Conservation (phyloP, 306 rosid genomes). For the Vigna mungo region DNA sequence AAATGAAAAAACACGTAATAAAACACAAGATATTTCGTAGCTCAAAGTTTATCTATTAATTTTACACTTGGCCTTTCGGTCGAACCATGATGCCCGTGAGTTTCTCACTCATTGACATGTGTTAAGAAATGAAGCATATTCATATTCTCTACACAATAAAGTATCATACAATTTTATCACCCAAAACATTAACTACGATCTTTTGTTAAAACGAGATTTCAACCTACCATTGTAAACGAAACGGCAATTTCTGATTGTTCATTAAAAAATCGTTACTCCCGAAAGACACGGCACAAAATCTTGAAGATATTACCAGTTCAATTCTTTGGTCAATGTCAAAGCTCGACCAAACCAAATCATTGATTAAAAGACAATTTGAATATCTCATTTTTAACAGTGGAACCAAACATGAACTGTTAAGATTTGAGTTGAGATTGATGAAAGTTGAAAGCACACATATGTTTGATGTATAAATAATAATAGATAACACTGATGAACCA, state of each 20-base stretch:
- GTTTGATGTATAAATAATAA: neutral
- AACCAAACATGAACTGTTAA: neutral
- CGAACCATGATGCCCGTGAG: neutral
- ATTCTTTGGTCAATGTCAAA: conserved; percentile 19
- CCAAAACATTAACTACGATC: conserved; percentile 14
- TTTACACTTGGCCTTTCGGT: neutral
- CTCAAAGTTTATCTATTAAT: neutral
- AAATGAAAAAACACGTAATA: too few species aligned
- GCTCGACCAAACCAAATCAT: neutral
- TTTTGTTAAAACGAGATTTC: neutral
- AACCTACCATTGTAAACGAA: neutral
- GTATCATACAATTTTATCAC: neutral
- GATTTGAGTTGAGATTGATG: neutral
- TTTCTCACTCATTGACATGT: neutral
- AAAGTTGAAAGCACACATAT: neutral
- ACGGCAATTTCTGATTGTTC: neutral
- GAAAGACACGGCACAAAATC: neutral
- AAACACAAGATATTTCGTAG: too few species aligned
- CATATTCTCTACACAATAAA: conserved; percentile 6
- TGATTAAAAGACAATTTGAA: neutral
- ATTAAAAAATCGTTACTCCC: neutral
- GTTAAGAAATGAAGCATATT: conserved; percentile 16
- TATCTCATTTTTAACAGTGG: neutral
- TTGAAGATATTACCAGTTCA: neutral
- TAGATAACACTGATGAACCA: neutral